Evolutionary conservation across 2,329 filamentous ascomycete genomes (phyloP), one percentile per base, ranked within the genome.

Genomic region (Botrytis squamosa): DNA sequence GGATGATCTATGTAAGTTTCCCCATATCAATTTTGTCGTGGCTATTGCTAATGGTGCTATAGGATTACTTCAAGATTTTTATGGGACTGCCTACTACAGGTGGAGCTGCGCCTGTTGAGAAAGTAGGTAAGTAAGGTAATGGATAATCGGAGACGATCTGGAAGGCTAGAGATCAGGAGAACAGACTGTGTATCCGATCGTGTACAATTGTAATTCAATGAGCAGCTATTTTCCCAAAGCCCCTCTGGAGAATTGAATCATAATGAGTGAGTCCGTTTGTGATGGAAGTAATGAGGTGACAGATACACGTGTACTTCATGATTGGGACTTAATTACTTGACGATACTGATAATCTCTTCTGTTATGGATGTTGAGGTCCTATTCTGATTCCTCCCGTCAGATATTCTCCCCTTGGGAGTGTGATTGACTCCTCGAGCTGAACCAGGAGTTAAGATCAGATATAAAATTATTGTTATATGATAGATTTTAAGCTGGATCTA

Each of bases 21-120:
- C 1, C 70, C 36, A 22, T n/a, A 8, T 25, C 25, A 12, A 18
- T n/a, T 38, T 38, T 55, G 38, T 33, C 8, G 49, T 60, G 46
- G 46, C 44, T 67, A n/a, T 46, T 49, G 1, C 67, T 73, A 63
- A 77, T 71, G 57, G 65, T n/a, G 25, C 66, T n/a, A 7, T 75
- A 90, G 88, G 92, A 95, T 80, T 94, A 92, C 78, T 95, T 95
- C 88, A 95, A 96, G 88, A 93, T 96, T 80, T 93, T 93, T 81
- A 94, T 96, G 90, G 93, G 93, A 60, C 84, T 97, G 71, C 93
- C 93, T 3, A 96, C 93, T 6, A 97, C 93, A 1, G 93, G 93
- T 74, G 92, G 93, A 67, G 76, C 75, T 40, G 75, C 75, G 22
- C 75, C 77, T 16, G 59, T 62, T 9, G 22, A 33, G 36, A 57